A percentile compares a stretch with the other conserved stretches of the same genome.
Evolutionary conservation across 495 filamentous ascomycete species (phyloP).

Genomic region (Lepidopterella palustris): DNA sequence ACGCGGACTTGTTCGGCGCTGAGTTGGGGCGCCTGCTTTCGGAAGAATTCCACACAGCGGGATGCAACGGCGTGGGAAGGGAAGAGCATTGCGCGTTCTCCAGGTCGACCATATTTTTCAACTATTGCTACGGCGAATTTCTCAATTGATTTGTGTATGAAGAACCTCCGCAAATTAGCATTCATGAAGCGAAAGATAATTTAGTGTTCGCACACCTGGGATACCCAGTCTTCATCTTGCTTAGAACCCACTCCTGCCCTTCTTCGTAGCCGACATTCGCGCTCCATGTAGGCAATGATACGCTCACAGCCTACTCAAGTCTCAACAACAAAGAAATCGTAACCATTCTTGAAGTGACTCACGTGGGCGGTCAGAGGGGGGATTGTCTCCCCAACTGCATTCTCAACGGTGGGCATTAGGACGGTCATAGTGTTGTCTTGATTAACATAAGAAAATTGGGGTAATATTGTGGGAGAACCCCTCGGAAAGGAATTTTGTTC

Average conservation of each 20-base stretch:
- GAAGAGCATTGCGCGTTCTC: constrained; percentile 72
- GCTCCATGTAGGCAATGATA: constrained; percentile 90
- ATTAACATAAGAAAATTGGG: background rate
- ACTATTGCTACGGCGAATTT: constrained; percentile 63
- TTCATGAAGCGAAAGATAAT: background rate
- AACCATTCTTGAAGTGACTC: constrained; percentile 12
- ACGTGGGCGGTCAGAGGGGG: constrained; percentile 30
- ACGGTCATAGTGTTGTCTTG: constrained; percentile 8
- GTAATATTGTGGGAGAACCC: background rate
- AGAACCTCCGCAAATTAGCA: constrained; percentile 57
- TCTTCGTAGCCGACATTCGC: constrained; percentile 90
- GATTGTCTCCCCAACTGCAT: constrained; percentile 27
- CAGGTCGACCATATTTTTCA: constrained; percentile 52
- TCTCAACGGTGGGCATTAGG: constrained; percentile 6
- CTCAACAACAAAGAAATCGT: constrained; percentile 18
- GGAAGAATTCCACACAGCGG: constrained; percentile 67
- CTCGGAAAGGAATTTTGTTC: background rate
- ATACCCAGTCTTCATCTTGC: constrained; percentile 84
- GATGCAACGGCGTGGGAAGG: constrained; percentile 59
- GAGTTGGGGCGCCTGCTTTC: constrained; percentile 46
- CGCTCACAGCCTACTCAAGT: constrained; percentile 72
- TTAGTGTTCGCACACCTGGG: constrained; percentile 53
- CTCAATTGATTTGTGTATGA: constrained; percentile 78
- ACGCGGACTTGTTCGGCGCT: constrained; percentile 50
- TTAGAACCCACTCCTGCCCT: constrained; percentile 76